A percentile compares a stretch with the other conserved stretches of the same genome.
phyloP scores from a whole-genome alignment of 129 eudicot species.

The Ambrosia trifida region DNA sequence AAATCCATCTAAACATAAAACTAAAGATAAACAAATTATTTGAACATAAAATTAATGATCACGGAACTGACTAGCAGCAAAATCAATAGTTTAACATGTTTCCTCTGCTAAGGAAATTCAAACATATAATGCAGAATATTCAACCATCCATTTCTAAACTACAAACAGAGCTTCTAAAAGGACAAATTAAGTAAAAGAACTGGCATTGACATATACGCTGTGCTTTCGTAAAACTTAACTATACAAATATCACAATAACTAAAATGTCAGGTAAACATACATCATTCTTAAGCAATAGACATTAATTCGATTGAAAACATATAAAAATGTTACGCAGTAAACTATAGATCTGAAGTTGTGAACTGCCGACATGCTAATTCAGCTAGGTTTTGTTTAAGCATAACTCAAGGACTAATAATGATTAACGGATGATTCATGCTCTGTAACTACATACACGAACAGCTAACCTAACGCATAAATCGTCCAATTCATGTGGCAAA shows the following conservation, averaged over 20 bases:
- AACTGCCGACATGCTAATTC: no score
- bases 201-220: background rate
- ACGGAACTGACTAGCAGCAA: background rate
- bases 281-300: conserved; percentile 6
- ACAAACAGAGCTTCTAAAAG: conserved; percentile 8
- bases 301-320: no score
- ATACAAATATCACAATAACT: conserved; percentile 2
- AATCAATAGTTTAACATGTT: background rate
- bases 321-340: no score
- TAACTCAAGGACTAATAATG: no score
- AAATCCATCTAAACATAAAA: conserved; percentile 1
- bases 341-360: no score
- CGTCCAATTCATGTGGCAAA: conserved; percentile 9
- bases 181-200: background rate
- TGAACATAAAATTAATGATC: background rate
- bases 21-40: background rate
- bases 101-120: background rate
- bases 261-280: background rate
- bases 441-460: no score
- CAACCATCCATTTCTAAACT: conserved; percentile 2
- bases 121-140: conserved; percentile 13
- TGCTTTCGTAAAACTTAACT: background rate
- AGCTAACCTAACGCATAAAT: background rate
- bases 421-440: no score
- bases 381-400: no score